Base-by-base conservation (phyloP, 768 basidiomycete species). In the Leccinum disarticulatum region DNA sequence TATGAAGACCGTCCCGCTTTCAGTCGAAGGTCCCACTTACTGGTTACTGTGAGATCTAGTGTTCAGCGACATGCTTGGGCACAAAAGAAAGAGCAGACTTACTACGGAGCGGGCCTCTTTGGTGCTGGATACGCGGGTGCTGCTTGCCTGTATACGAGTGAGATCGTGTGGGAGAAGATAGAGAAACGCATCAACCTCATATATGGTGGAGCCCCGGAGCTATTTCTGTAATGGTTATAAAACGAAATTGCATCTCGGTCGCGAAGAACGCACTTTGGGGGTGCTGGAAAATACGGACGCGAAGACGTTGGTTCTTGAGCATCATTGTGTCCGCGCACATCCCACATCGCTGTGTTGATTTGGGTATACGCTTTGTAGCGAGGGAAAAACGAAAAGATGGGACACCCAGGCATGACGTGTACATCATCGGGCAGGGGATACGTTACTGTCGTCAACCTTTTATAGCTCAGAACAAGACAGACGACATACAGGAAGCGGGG, bases 321-420 rank as follows among this genome's bases (percentile, higher is more conserved):
- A 35, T 55, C 41, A 35, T 60, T 9, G 22, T 64, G 62, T 2
- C 64, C 72, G 5, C 65, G 63, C 53, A 61, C 3, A 31, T 73
- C 73, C 72, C 70, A 75, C 72, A 54, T 66, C 64, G 54, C 61
- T 22, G 70, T 25, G 30, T 73, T 72, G n/a, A 73, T 59, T 46
- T 75, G 68, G 6, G 68, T 75, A 27, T 75, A 75, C 48, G 72
- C 61, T 48, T 66, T 75, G 5, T 74, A 72, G 63, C 70, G 74
- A 11, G 72, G 73, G 50, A 73, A 75, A 54, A 58, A 70, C 3
- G 70, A 65, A 31, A 75, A 57, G 48, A 66, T 15, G 19, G 73
- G 70, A 59, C 72, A 73, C 60, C 72, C 62, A 56, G 73, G 60
- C 72, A 73, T 73, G 61, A 36, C 35, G 62, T 41, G 52, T 61